Evolutionary conservation across 352 stramenopile species (phyloP).

Genomic region (Lagenidium sp.): DNA sequence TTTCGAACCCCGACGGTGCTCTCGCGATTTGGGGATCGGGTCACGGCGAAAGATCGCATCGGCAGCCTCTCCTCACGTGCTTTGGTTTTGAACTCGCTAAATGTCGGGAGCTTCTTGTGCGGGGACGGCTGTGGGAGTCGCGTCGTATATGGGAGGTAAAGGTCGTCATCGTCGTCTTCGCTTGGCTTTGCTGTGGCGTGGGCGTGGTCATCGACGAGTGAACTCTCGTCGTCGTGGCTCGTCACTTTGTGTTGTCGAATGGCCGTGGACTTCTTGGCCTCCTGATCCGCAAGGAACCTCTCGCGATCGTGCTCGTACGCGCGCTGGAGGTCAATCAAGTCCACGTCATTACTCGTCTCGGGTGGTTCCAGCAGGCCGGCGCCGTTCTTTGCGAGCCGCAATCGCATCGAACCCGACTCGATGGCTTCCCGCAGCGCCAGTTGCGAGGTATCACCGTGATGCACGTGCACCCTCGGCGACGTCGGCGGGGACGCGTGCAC

Average conservation of each 20-base stretch:
- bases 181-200: neutral
- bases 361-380: constrained; percentile 30
- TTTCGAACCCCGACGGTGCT: neutral
- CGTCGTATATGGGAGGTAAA: constrained; percentile 68
- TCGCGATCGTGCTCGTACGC: constrained; percentile 18
- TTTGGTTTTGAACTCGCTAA: constrained; percentile 32
- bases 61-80: constrained; percentile 35
- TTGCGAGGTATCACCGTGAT: constrained; percentile 29
- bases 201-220: neutral
- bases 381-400: constrained; percentile 41
- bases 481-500: neutral
- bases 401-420: constrained; percentile 30
- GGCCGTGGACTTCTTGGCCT: neutral
- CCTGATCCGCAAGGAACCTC: neutral
- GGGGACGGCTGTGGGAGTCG: constrained; percentile 32
- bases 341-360: constrained; percentile 15
- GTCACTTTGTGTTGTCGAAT: neutral
- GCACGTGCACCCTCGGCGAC: constrained; percentile 6
- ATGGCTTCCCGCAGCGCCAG: constrained; percentile 41
- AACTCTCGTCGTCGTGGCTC: constrained; percentile 3
- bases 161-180: neutral
- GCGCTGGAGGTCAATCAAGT: constrained; percentile 21
- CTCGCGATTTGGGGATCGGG: constrained; percentile 1
- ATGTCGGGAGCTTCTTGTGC: constrained; percentile 30
- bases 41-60: constrained; percentile 17